Conservation (phyloP, 306 rosid species). For the Lathyrus oleraceus region DNA sequence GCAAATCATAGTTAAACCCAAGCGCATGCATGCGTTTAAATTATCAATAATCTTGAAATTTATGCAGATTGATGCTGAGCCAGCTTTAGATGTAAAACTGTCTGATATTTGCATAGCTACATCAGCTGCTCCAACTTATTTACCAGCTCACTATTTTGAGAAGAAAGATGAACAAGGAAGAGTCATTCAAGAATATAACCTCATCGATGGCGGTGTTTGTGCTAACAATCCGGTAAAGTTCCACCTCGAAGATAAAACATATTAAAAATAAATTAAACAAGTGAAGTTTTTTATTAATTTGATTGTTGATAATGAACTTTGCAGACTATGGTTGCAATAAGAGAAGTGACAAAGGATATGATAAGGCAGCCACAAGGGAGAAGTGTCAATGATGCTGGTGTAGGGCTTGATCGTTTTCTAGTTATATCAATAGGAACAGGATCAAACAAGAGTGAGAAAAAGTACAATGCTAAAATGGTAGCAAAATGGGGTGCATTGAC, state of each 20-base stretch:
- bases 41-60: background rate
- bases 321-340: slow-evolving; percentile 53
- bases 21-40: background rate
- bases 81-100: no score
- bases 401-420: slow-evolving; percentile 42
- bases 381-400: background rate
- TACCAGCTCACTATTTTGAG: slow-evolving; percentile 22
- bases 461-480: no score
- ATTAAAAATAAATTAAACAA: background rate
- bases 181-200: slow-evolving; percentile 26
- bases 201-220: slow-evolving; percentile 43
- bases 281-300: background rate
- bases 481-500: no score
- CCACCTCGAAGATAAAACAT: background rate
- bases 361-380: slow-evolving; percentile 30
- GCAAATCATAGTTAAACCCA: no score
- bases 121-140: no score
- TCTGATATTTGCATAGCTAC: no score
- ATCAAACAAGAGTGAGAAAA: slow-evolving; percentile 9
- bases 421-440: slow-evolving; percentile 58
- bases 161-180: slow-evolving; percentile 34
- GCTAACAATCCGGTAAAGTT: slow-evolving; percentile 45
- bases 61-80: slow-evolving; percentile 13
- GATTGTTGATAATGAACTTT: background rate
- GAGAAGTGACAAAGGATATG: slow-evolving; percentile 44